These are phyloP conservation scores for Hirsutella rhossiliensis DNA, from an alignment of 2,329 filamentous ascomycete genomes.

Conservation along the genomic window DNA sequence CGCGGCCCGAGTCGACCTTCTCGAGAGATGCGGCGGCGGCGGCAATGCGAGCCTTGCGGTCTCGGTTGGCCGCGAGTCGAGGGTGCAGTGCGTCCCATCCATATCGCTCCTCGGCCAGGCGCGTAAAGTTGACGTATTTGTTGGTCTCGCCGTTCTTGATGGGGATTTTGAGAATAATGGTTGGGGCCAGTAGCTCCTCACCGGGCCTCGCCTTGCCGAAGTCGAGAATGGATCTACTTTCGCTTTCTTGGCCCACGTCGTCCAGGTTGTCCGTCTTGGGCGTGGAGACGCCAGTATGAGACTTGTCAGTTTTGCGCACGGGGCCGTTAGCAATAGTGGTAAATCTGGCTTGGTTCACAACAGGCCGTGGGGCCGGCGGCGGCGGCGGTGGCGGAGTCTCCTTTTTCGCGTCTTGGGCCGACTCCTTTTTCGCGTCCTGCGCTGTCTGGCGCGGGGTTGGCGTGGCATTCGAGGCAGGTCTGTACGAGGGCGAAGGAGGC, in stretches of 20 bases:
- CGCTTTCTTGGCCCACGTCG: constrained; percentile 26
- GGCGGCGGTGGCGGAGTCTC: constrained; percentile 22
- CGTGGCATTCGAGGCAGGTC: constrained; percentile 19
- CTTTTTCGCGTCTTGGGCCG: constrained; percentile 17
- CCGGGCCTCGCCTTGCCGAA: constrained; percentile 48
- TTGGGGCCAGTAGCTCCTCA: constrained; percentile 51
- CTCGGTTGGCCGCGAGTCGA: constrained; percentile 75
- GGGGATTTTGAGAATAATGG: constrained; percentile 73
- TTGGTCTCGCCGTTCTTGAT: constrained; percentile 66
- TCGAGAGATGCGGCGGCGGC: constrained; percentile 81
- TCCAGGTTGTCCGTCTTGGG: constrained; percentile 39
- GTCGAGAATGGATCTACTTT: constrained; percentile 46
- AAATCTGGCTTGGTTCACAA: constrained; percentile 26
- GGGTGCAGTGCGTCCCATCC: constrained; percentile 92
- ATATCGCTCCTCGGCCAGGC: constrained; percentile 84
- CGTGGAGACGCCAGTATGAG: constrained; percentile 26
- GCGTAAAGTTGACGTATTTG: constrained; percentile 90
- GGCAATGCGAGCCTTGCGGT: constrained; percentile 77
- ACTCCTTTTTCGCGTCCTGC: constrained; percentile 25
- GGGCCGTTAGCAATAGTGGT: constrained; percentile 28
- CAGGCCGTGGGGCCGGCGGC: constrained; percentile 15
- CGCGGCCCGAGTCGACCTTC: constrained; percentile 54
- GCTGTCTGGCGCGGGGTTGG: constrained; percentile 17
- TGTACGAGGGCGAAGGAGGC: constrained; percentile 30
- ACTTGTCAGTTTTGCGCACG: constrained; percentile 33